Base-by-base conservation (phyloP, 2,329 filamentous ascomycete species). In the Chrysoporthe cubensis region DNA sequence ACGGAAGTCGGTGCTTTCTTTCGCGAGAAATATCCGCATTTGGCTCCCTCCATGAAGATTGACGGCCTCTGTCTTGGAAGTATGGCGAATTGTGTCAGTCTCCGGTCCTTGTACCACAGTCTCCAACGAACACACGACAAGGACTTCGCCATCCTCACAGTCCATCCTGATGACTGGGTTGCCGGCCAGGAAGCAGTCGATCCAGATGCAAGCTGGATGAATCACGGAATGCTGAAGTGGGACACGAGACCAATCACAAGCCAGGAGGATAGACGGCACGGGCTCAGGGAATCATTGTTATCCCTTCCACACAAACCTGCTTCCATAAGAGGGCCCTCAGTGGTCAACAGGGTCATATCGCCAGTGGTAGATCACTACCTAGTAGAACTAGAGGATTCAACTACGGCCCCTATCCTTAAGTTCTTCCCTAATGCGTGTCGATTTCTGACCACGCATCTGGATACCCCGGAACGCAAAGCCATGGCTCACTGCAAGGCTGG, bases 141-240 rank as follows among this genome's bases (percentile, higher is more conserved):
- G 43, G 21, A 48, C 26, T 61, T 61, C 16, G 59, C 59, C 59
- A 61, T 61, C 2, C 42, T 61, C 42, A 61, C 21, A 4, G 48
- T 61, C 26, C 59, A 61, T 26, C 59, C 59, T 18, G 59, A 61
- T 42, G 59, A 61, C 59, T 61, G 59, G 59, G 43, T 61, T 21
- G 59, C 59, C 2, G 59, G 59, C 5, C 26, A 44, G 16, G 4
- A 2, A 2, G 59, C 59, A 1, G 32, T 61, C 21, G 14, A 46
- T 3, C 11, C n/a, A n/a, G 26, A 61, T n/a, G 21, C 42, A 9
- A 61, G 59, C 59, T 61, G 59, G 59, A 61, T 61, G 59, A 48
- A 46, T 4, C 59, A 61, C 13, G 59, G 59, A 14, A 61, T 48
- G 16, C 42, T 61, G 43, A 7, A 18, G 2, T 61, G 59, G 59